Conservation (phyloP, 2,329 filamentous ascomycete genomes). For the Xylaria polymorpha region DNA sequence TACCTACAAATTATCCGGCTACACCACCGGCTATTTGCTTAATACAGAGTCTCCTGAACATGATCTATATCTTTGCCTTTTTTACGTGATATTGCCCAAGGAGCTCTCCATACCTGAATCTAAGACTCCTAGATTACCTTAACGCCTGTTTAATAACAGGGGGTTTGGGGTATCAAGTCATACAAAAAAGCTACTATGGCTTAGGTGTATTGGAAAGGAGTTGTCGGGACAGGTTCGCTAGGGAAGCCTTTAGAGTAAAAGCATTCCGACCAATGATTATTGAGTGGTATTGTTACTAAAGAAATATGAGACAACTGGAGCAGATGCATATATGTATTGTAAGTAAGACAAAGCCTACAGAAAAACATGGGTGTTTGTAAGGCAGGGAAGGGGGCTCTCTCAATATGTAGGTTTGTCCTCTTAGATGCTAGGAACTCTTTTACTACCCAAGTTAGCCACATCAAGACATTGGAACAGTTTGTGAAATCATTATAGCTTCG, state of each 20-base stretch:
- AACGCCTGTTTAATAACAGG: neutral
- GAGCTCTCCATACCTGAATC: neutral
- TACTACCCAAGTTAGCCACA: neutral
- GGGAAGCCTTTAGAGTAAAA: too few relatives aligned
- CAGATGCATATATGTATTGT: neutral
- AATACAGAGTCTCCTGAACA: conserved; percentile 19
- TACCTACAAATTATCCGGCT: conserved; percentile 15
- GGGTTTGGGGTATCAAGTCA: neutral
- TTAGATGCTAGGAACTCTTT: neutral
- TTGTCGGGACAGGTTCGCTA: neutral
- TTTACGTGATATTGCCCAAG: conserved; percentile 3
- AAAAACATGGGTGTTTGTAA: too few relatives aligned
- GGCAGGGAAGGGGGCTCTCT: neutral
- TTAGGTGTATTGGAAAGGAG: neutral
- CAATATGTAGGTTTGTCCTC: neutral
- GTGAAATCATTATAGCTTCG: neutral
- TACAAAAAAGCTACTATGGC: too few relatives aligned
- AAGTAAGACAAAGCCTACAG: neutral
- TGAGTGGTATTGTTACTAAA: neutral
- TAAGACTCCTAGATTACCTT: neutral
- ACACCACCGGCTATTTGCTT: conserved; percentile 12
- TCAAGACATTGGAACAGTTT: neutral
- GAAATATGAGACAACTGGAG: neutral
- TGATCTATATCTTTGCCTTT: neutral
- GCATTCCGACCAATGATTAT: neutral